These are phyloP conservation scores for Passiflora organensis DNA, from an alignment of 345 rosid genomes.

Conservation along the genomic window DNA sequence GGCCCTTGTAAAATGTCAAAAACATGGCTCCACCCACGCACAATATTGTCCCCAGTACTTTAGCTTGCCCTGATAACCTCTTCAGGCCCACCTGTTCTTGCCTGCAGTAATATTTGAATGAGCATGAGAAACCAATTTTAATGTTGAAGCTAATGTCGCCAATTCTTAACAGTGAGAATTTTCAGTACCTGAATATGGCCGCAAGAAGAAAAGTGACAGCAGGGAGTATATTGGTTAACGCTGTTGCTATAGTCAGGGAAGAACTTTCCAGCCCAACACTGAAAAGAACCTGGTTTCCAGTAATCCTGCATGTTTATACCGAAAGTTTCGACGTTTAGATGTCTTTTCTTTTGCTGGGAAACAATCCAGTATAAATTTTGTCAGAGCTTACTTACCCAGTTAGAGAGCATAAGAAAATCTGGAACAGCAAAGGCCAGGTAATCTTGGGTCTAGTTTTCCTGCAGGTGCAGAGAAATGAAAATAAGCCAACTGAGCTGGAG, in stretches of 20 bases:
- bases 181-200: not conserved
- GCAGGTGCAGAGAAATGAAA: no score
- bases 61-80: not conserved
- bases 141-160: no score
- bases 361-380: no score
- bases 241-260: not conserved
- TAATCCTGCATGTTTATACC: not conserved
- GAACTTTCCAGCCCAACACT: not conserved
- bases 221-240: not conserved
- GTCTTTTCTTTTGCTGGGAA: no score
- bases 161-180: no score
- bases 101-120: not conserved
- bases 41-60: not conserved
- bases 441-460: slow-evolving; percentile 1
- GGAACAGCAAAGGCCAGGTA: not conserved
- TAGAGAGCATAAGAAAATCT: not conserved
- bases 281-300: not conserved
- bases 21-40: not conserved
- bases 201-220: not conserved
- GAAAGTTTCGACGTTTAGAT: no score
- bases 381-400: not conserved
- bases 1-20: not conserved
- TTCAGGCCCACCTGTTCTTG: not conserved
- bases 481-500: no score
- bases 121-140: no score